Evolutionary conservation across 495 filamentous ascomycete species (phyloP), one percentile per base, ranked within the genome.

Genomic region (Daldinia concentrica): DNA sequence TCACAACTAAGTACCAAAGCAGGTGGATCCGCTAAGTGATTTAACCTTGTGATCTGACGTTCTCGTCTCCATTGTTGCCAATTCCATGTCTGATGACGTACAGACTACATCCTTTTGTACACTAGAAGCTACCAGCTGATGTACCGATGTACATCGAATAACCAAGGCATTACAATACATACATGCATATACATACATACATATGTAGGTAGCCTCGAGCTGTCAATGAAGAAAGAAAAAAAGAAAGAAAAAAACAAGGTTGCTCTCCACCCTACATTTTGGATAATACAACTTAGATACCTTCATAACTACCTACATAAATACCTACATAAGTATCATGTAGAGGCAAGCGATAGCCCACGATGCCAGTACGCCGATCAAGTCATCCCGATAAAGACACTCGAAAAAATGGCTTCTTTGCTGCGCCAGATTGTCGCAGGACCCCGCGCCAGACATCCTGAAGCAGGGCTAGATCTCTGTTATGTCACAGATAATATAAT

Each of bases 381-480:
- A 12, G 4, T 24, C 9, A 48, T 24, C 9, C 51, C 22, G 22
- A 30, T 24, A 26, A 51, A 54, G 9, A 54, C 2, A 54, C n/a
- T 22, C 17, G 2, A 41, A 57, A 62, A 41, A 54, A 88, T 88
- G 86, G 79, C 84, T 37, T 86, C 85, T 51, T 71, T 88, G 26
- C 78, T 88, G 26, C 85, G 86, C 51, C 84, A 86, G 71, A 82
- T 88, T 56, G 83, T 88, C 65, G 92, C 93, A 45, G 91, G 93
- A 9, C 95, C 95, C 17, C 88, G 95, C 60, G 80, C 88, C 57
- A 89, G 89, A 70, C 94, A 98, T 78, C 86, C 91, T 22, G 94
- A 97, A 81, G 89, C 95, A 2, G 91, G 91, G 12, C 84, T 99
- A 8, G 95, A 99, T 81, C 88, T 99, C 45, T 99, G 95, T 84